Evolutionary conservation across 2,329 filamentous ascomycete genomes (phyloP).

Genomic region (Nothophaeocryptopus gaeumannii): DNA sequence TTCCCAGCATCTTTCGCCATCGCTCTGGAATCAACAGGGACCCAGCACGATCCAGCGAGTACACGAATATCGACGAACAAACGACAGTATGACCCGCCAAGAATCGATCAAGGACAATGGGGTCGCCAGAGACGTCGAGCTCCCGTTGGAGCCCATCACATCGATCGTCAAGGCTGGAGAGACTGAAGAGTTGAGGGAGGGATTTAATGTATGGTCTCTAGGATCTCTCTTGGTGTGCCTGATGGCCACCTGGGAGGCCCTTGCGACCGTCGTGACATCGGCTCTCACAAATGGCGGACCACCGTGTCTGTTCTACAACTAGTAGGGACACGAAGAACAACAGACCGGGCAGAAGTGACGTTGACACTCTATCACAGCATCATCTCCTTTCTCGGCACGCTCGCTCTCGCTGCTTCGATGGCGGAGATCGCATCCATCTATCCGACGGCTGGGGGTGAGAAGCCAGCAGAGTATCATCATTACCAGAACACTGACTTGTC

Average conservation of each 20-base stretch:
- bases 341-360: background rate
- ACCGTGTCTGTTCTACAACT: slow-evolving; percentile 48
- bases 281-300: slow-evolving; percentile 48
- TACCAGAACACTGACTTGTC: background rate
- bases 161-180: slow-evolving; percentile 14
- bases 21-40: no score
- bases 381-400: slow-evolving; percentile 42
- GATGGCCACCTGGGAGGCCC: slow-evolving; percentile 54
- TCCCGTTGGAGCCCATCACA: slow-evolving; percentile 11
- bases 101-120: background rate
- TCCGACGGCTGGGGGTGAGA: slow-evolving; percentile 31
- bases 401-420: slow-evolving; percentile 42
- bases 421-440: slow-evolving; percentile 43
- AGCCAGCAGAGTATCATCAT: no score
- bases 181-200: slow-evolving; percentile 14
- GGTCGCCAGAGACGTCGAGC: slow-evolving; percentile 5
- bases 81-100: no score
- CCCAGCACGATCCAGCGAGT: no score
- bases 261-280: slow-evolving; percentile 46
- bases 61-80: no score
- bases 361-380: slow-evolving; percentile 32
- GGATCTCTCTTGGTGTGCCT: slow-evolving; percentile 47
- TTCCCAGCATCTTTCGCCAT: no score
- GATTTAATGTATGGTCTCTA: slow-evolving; percentile 41
- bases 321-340: slow-evolving; percentile 30